These are phyloP conservation scores for Biscogniauxia sp. DNA, from an alignment of 2,329 filamentous ascomycete species.

Conservation along the genomic window DNA sequence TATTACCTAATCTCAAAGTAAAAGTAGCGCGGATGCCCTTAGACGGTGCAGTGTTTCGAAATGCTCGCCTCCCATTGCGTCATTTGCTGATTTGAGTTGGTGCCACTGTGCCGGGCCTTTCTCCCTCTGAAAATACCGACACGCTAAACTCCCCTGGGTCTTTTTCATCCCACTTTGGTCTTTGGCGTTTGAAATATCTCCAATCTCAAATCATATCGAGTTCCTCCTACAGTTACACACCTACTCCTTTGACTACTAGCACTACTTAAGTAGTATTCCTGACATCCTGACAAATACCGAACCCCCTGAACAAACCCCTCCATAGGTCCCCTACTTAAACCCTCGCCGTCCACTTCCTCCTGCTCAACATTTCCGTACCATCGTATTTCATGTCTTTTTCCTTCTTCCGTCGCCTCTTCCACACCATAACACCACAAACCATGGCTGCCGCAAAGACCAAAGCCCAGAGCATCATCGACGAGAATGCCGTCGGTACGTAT, in stretches of 20 bases:
- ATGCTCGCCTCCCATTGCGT: slow-evolving; percentile 9
- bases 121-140: neutral
- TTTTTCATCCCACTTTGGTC: neutral
- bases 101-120: neutral
- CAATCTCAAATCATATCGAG: slow-evolving; percentile 3
- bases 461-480: slow-evolving; percentile 81
- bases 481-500: slow-evolving; percentile 81
- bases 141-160: neutral
- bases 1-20: no score
- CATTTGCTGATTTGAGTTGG: slow-evolving; percentile 9
- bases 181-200: slow-evolving; percentile 5
- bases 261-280: slow-evolving; percentile 9
- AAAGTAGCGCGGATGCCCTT: no score
- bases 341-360: slow-evolving; percentile 7
- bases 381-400: neutral
- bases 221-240: no score
- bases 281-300: slow-evolving; percentile 12
- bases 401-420: slow-evolving; percentile 71
- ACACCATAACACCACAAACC: slow-evolving; percentile 57
- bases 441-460: slow-evolving; percentile 85
- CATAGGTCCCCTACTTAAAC: neutral
- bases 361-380: neutral
- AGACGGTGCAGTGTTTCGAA: no score
- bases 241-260: neutral
- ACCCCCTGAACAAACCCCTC: neutral